phyloP scores from a whole-genome alignment of 208 protist species.

The Crithidia expoeki region DNA sequence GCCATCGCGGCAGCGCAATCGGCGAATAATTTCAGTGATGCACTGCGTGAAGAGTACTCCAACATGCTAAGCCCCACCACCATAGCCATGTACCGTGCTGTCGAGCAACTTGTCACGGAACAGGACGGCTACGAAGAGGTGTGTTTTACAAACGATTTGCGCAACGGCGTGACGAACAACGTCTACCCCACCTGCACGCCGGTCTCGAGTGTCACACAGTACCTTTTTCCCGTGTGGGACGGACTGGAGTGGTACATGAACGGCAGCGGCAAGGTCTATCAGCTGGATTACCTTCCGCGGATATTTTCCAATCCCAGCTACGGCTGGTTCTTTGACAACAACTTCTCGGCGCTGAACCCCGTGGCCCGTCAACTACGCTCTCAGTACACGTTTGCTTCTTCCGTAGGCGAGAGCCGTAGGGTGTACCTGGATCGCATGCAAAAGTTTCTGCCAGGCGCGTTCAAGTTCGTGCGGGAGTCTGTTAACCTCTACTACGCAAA shows the following conservation, averaged over 20 bases:
- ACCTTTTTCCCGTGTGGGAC: slow-evolving; percentile 37
- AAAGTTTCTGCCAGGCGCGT: slow-evolving; percentile 18
- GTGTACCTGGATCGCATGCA: slow-evolving; percentile 16
- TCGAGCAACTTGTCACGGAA: slow-evolving; percentile 13
- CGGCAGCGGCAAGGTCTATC: slow-evolving; percentile 25
- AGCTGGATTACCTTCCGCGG: slow-evolving; percentile 35
- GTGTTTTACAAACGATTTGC: slow-evolving; percentile 59
- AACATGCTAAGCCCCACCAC: slow-evolving; percentile 20
- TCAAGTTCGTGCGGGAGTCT: slow-evolving; percentile 20
- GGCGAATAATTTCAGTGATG: neutral
- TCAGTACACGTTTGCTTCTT: slow-evolving; percentile 41
- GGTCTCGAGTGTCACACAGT: slow-evolving; percentile 44
- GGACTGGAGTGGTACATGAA: slow-evolving; percentile 35
- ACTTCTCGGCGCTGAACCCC: slow-evolving; percentile 40
- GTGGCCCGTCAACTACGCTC: slow-evolving; percentile 35
- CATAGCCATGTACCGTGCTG: slow-evolving; percentile 1
- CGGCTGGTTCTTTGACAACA: slow-evolving; percentile 60
- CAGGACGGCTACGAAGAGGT: slow-evolving; percentile 28
- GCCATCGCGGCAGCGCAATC: slow-evolving; percentile 23
- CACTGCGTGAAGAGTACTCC: neutral
- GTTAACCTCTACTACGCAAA: slow-evolving; percentile 12
- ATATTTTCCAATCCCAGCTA: slow-evolving; percentile 48
- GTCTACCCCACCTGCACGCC: slow-evolving; percentile 37
- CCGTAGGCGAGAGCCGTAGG: neutral
- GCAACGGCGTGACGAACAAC: slow-evolving; percentile 11